A percentile compares a stretch with the other conserved stretches of the same genome.
Conservation (phyloP, 2,329 filamentous ascomycete genomes). For the Aspergillus tanneri region DNA sequence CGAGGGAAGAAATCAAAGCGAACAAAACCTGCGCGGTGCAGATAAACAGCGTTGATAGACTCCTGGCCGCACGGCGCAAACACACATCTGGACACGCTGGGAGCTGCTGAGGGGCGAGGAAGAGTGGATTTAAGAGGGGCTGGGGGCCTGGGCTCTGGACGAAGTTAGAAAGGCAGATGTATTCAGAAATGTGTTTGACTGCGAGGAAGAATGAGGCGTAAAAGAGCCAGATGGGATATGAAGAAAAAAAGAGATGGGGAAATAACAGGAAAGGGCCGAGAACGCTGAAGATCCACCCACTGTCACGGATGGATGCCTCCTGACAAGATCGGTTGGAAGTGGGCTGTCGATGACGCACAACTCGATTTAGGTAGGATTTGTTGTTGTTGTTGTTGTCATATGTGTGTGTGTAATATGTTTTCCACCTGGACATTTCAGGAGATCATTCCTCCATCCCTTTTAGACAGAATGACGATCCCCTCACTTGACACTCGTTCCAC, state of each 20-base stretch:
- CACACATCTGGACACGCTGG: constrained; percentile 3
- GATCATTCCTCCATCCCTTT: no score
- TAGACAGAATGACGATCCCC: no score
- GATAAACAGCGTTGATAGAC: background rate
- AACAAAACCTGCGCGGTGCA: background rate
- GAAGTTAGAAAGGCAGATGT: constrained; percentile 7
- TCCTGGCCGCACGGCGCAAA: constrained; percentile 2
- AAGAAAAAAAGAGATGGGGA: constrained; percentile 1
- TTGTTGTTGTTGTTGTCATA: no score
- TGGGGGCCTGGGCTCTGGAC: no score
- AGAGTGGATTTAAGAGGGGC: no score
- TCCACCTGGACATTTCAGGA: no score
- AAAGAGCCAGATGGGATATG: background rate
- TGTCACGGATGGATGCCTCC: no score
- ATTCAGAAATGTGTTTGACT: constrained; percentile 11
- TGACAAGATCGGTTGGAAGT: no score
- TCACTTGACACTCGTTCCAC: no score
- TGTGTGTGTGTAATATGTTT: no score
- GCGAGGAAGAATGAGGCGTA: background rate
- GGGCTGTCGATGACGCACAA: no score
- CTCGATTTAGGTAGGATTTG: no score
- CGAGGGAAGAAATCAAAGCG: background rate
- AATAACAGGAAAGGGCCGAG: background rate
- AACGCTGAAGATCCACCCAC: background rate
- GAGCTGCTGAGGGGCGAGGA: constrained; percentile 9